phyloP scores from a whole-genome alignment of 1,284 basidiomycete genomes.

The Cryptococcus maquisensis region DNA sequence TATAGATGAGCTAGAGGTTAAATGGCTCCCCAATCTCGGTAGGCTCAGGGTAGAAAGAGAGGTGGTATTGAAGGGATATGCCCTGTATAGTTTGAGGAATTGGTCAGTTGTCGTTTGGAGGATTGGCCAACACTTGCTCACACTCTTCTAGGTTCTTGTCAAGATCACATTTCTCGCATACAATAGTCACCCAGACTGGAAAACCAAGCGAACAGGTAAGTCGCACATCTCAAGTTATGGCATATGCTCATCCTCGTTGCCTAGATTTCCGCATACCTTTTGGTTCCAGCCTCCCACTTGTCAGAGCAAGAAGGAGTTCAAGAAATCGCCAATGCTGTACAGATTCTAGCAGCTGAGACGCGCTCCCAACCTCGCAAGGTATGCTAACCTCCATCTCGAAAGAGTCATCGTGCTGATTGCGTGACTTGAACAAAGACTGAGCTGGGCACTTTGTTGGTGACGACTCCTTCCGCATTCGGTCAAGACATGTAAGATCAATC shows the following conservation, averaged over 20 bases:
- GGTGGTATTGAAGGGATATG: slow-evolving; percentile 34
- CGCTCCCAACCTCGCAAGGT: slow-evolving; percentile 25
- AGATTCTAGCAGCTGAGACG: slow-evolving; percentile 28
- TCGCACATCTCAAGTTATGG: not conserved
- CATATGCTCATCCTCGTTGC: not conserved
- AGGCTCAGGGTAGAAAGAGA: slow-evolving; percentile 34
- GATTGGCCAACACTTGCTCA: not conserved
- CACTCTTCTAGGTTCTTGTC: slow-evolving; percentile 34
- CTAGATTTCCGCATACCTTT: slow-evolving; percentile 40
- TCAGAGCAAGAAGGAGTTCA: slow-evolving; percentile 18
- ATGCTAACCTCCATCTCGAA: not conserved
- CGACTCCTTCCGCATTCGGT: slow-evolving; percentile 34
- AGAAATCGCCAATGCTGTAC: slow-evolving; percentile 28
- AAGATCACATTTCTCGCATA: slow-evolving; percentile 39
- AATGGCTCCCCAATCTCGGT: slow-evolving; percentile 36
- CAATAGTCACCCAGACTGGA: slow-evolving; percentile 42
- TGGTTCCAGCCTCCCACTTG: slow-evolving; percentile 28
- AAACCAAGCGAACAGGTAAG: slow-evolving; percentile 40
- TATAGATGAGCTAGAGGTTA: slow-evolving; percentile 35
- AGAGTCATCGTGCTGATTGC: not conserved
- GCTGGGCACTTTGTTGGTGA: slow-evolving; percentile 37
- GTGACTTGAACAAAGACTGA: slow-evolving; percentile 24
- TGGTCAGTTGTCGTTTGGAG: slow-evolving; percentile 27
- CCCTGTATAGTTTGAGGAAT: slow-evolving; percentile 37
- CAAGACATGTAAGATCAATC: slow-evolving; percentile 37